A percentile compares a stretch with the other conserved stretches of the same genome.
phyloP scores from a whole-genome alignment of 2,329 filamentous ascomycete genomes.

The Epicoccum sorghinum region DNA sequence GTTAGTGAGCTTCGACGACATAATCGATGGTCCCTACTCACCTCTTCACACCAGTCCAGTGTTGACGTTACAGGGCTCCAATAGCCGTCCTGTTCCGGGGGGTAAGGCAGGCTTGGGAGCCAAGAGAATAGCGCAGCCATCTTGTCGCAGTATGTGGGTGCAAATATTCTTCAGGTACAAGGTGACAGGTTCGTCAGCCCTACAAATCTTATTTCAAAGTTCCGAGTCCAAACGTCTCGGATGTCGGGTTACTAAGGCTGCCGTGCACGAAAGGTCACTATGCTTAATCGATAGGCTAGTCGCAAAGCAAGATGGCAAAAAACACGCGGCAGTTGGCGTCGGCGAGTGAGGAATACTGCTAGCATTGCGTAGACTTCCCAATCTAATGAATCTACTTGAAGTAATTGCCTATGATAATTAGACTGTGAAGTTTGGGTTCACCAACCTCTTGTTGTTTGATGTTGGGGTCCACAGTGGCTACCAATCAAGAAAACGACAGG shows the following conservation, averaged over 20 bases:
- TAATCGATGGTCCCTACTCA: conserved; percentile 38
- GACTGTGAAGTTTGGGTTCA: neutral
- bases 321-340: neutral
- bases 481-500: conserved; percentile 27
- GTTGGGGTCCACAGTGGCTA: conserved; percentile 9
- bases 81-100: conserved; percentile 61
- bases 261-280: conserved; percentile 18
- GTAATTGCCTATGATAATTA: neutral
- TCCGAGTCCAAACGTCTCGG: conserved; percentile 24
- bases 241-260: conserved; percentile 20
- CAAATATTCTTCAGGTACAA: neutral
- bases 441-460: conserved; percentile 5
- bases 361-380: neutral
- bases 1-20: conserved; percentile 7
- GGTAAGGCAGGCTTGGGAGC: conserved; percentile 56
- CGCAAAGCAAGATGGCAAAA: neutral
- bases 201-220: conserved; percentile 12
- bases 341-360: neutral
- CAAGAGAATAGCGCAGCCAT: conserved; percentile 45
- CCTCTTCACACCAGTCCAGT: conserved; percentile 82
- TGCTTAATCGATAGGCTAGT: conserved; percentile 16
- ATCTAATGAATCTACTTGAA: neutral
- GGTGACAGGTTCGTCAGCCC: conserved; percentile 3
- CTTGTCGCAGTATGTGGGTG: conserved; percentile 1
- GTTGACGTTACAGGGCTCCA: conserved; percentile 76